Percentiles rank a stretch among this genome's conserved stretches.
These are phyloP conservation scores for Schrenkiella parvula DNA, from an alignment of 345 rosid genomes.

Conservation along the genomic window DNA sequence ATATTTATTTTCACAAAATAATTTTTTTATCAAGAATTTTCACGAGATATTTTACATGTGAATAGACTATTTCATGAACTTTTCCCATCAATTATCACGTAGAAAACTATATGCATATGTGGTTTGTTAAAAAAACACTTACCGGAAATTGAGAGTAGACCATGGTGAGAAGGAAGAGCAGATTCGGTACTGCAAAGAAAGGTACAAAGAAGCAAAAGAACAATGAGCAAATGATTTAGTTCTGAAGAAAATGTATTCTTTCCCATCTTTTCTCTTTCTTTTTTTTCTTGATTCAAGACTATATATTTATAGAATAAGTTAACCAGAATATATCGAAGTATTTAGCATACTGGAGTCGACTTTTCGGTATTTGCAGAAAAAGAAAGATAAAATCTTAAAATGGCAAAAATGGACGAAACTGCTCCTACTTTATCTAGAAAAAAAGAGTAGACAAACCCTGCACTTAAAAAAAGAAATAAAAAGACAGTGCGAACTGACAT, in stretches of 20 bases:
- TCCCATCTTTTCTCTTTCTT: background rate
- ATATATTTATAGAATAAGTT: too few relatives aligned
- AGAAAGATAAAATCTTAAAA: too few relatives aligned
- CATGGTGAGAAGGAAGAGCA: background rate
- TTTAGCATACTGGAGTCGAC: too few relatives aligned
- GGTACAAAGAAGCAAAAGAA: background rate
- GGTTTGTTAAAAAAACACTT: background rate
- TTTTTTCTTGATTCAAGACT: background rate
- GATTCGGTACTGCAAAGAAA: constrained; percentile 1
- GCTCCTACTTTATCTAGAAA: too few relatives aligned
- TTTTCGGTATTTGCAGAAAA: too few relatives aligned
- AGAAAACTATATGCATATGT: background rate
- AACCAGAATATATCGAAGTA: too few relatives aligned
- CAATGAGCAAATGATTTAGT: background rate
- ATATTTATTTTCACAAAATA: background rate
- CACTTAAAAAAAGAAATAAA: too few relatives aligned
- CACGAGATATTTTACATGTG: background rate
- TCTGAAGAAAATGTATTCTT: background rate
- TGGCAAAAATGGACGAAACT: too few relatives aligned
- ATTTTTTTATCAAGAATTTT: too few relatives aligned
- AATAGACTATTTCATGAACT: background rate
- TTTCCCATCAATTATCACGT: background rate
- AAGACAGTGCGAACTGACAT: too few relatives aligned
- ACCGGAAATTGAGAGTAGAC: background rate
- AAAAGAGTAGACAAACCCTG: too few relatives aligned